Base-by-base conservation (phyloP, 345 rosid genomes). In the Rhizophora apiculata region DNA sequence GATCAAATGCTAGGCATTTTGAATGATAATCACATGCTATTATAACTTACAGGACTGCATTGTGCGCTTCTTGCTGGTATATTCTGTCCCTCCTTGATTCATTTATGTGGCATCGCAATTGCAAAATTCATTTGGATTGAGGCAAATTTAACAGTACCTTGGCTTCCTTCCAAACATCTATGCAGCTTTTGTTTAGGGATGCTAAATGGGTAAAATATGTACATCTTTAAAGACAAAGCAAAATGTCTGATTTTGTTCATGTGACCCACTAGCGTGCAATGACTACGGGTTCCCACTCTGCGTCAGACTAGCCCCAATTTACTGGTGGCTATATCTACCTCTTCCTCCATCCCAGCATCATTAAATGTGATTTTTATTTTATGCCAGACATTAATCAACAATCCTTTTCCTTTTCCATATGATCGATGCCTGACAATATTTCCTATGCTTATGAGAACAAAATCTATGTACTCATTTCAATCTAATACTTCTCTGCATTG, bases 31-130 rank as follows among this genome's bases (percentile, higher is more conserved):
- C 22, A 73, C 57, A 58, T 26, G 69, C 34, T 57, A 6, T 67
- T 67, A 53, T 69, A 27, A 65, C 65, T 70, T 78, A 73, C 90
- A 93, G 98, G 97, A 63, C 82, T 93, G 36, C 96, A 93, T 64
- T 93, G 97, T 81, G 97, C 97, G 16, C 78, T 82, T 24, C 86
- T 93, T 62, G 97, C 96, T 66, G 98, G 98, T 91, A 84, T 11
- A 53, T 54, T 37, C 3, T n/a, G 7, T n/a, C 34, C 49, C 57
- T 24, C 21, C 27, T 39, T 32, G n/a, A 15, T 60, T 30, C 39
- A 9, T 37, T 65, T 63, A 8, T 26, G 2, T 57, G 54, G 34
- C 55, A 37, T 46, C 21, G 3, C 36, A 34, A 51, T 21, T 34
- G 27, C 60, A 39, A 63, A 63, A 27, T 29, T 62, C 8, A n/a